Base-by-base conservation (phyloP, 31 red algal species). In the Asparagopsis taxiformis region DNA sequence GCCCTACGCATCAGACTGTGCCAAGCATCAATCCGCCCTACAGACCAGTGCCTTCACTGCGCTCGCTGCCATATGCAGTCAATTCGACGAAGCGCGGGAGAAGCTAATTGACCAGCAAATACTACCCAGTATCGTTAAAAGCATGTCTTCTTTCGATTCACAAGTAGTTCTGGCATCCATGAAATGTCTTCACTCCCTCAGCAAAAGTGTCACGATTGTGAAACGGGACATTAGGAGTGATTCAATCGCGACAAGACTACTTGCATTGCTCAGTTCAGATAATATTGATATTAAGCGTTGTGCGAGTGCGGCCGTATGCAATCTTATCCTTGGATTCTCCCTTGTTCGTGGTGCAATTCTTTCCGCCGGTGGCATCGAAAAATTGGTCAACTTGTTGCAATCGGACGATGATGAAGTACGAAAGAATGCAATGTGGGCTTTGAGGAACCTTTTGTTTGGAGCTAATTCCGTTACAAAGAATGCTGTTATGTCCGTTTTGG, bases 291-390 rank as follows among this genome's bases (percentile, higher is more conserved):
- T 88, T 33, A 35, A n/a, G 55, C 50, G 73, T 43, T 39, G 33
- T 55, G 72, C 74, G 17, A 88, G 72, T 59, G 84, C 73, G 21
- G 59, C 73, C 2, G 31, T 88, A n/a, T 88, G 84, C 65, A 88
- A 88, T 44, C 36, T 88, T 19, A 73, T 79, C 31, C 63, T 78
- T 3, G 84, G 78, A 36, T 88, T 88, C 59, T 88, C 84, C 24
- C 84, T 73, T 15, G 44, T 88, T 35, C 25, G 74, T 39, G 51
- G 31, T 35, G 55, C 57, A 32, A 64, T 78, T 46, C 66, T 88
- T 54, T 64, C 46, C 13, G 63, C 51, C 25, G 72, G 62, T 1
- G 84, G 72, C 0, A 79, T 64, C 15, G 10, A 44, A 6, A 62
- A 52, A 7, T 34, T 88, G 25, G 64, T 78, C 20, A 48, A 75